Base-by-base conservation (phyloP, 371 early-diverging fungal species). In the Parasitella parasitica region DNA sequence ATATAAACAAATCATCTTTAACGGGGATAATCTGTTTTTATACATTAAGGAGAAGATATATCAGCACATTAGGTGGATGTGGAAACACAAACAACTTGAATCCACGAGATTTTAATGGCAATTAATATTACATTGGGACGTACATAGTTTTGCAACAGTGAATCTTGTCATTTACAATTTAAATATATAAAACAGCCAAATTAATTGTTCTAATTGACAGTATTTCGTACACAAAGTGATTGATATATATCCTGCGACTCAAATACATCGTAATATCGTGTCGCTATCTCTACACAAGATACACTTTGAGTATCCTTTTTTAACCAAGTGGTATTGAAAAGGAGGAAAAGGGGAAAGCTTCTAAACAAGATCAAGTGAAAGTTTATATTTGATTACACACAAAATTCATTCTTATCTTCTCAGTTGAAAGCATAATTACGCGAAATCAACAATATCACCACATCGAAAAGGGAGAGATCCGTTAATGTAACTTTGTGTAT, bases 61-160 rank as follows among this genome's bases (percentile, higher is more conserved):
- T 22, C 12, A 12, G 24, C 24, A 20, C 22, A 24, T 13, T 46
- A 12, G 24, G n/a, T n/a, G n/a, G 46, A 46, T 24, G 24, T 46
- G 46, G 46, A 46, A 24, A 24, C 46, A 46, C 46, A 46, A 46
- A 46, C 13, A 46, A 46, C 46, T 13, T 46, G 11, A 22, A 24
- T 46, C 46, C 46, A 46, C 46, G 46, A 46, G 46, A 46, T 46
- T 46, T 46, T 46, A 46, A 46, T 46, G 11, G 46, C 46, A 46
- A 46, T 46, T 46, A 46, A 46, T 46, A 46, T 11, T 22, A 4
- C 6, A 22, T 24, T n/a, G n/a, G n/a, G n/a, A n/a, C n/a, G 11
- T 32, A 32, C 32, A 11, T 32, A 1, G 32, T 4, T 46, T 46
- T 24, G 46, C 46, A 46, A 46, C 46, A 12, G 46, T 46, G 46